Evolutionary conservation across 352 stramenopile genomes (phyloP), one percentile per base, ranked within the genome.

Genomic region (Pilasporangium apinafurcum): DNA sequence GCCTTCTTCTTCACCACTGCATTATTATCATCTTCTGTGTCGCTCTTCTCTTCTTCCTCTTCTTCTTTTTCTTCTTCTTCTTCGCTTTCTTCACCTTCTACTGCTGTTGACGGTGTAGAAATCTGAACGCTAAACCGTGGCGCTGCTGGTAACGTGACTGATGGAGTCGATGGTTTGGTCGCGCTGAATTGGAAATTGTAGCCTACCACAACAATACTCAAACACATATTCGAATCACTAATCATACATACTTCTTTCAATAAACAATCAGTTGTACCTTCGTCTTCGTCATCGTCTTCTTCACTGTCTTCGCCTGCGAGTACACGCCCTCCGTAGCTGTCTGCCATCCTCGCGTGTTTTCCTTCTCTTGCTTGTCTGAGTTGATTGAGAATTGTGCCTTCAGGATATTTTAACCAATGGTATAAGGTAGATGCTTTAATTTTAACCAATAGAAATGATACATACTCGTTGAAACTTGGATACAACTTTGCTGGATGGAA

Each of bases 281-380:
- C 53, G n/a, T 85, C 71, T 38, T 86, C 72, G 7, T 86, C 71
- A 16, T 83, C 73, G 50, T 89, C 77, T 38, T 87, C 71, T 57
- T 89, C 77, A 53, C 77, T 89, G 62, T 89, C 77, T 59, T 89
- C 77, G 33, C 77, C 77, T 38, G 71, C 73, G 8, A 84, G 65
- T 36, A 89, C 77, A 35, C 77, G 77, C 2, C 77, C 77, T 44
- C 73, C 66, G 38, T 71, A 66, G 29, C 69, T 71, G 57, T 78
- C 60, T 17, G 66, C 43, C 75, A 85, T 87, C n/a, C 4, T 47
- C 28, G 33, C 31, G 24, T 52, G n/a, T n/a, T n/a, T n/a, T n/a
- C n/a, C n/a, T n/a, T 35, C 34, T 31, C 28, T 22, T 30, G n/a
- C 12, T 45, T n/a, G n/a, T n/a, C n/a, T n/a, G n/a, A n/a, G n/a